Evolutionary conservation across 441 rosid species (phyloP).

Genomic region (Gossypium davidsonii): DNA sequence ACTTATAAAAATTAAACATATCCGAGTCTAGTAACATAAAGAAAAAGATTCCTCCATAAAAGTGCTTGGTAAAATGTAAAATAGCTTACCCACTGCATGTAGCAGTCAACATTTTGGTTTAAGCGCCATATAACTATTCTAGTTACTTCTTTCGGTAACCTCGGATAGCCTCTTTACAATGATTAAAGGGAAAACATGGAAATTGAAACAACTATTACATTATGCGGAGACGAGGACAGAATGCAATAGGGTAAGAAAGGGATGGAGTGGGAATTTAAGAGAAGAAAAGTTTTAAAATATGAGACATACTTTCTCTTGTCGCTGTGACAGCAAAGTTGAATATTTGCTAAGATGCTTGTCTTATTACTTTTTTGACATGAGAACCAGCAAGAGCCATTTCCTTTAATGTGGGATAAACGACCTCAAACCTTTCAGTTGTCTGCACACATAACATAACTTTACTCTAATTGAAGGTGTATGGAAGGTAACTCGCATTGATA

Average conservation of each 20-base stretch:
- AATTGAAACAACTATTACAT: slow-evolving; percentile 7
- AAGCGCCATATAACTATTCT: slow-evolving; percentile 46
- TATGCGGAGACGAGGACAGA: neutral
- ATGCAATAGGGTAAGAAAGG: too few species aligned
- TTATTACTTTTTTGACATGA: slow-evolving; percentile 76
- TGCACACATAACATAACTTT: slow-evolving; percentile 26
- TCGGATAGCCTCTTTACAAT: too few species aligned
- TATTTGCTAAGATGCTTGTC: slow-evolving; percentile 65
- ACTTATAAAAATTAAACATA: neutral
- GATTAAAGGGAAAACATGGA: too few species aligned
- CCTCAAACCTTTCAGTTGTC: slow-evolving; percentile 93
- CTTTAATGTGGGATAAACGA: slow-evolving; percentile 63
- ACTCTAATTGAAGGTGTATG: slow-evolving; percentile 64
- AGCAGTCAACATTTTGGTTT: slow-evolving; percentile 60
- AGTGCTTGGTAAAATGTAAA: neutral
- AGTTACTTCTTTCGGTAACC: too few species aligned
- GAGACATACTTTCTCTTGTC: slow-evolving; percentile 61
- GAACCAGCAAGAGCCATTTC: slow-evolving; percentile 81
- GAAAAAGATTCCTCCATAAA: neutral
- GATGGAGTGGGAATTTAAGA: neutral
- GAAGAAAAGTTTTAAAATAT: neutral
- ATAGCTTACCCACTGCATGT: slow-evolving; percentile 71
- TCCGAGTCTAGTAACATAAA: neutral
- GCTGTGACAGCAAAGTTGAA: slow-evolving; percentile 48
- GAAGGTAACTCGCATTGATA: slow-evolving; percentile 57